Base-by-base conservation (phyloP, 1,284 basidiomycete species). In the Rhizoctonia solani region DNA sequence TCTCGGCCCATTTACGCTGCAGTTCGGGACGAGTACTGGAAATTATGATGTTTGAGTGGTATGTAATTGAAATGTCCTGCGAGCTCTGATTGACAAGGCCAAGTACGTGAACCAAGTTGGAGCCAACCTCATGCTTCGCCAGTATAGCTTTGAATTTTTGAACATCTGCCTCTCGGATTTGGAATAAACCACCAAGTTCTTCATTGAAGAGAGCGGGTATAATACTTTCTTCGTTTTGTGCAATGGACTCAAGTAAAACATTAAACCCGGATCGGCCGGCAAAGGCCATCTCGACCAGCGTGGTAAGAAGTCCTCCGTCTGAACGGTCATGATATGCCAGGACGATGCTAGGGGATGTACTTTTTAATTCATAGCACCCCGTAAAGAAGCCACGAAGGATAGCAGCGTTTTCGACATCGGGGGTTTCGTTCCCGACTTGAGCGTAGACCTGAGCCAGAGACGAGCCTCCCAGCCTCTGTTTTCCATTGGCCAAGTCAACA, bases 291-390 rank as follows among this genome's bases (percentile, higher is more conserved):
- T 99, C 97, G n/a, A 83, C 88, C 32, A 98, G 76, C 3, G 95
- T 91, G 0, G 92, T 89, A 76, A 99, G 90, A 37, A 99, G 80
- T 50, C 96, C 97, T 66, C 97, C 97, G 74, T 99, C 97, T 0
- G 96, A 98, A 21, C 96, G 88, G 78, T 99, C 97, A 77, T 99
- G 97, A 77, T 99, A 99, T 0, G 97, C 95, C 42, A 98, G 81
- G 0, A 99, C 87, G 25, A 92, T 76, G 0, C 80, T 85, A 4
- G 86, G 83, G 54, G 85, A 78, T 3, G 79, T 79, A 67, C 78
- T 75, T 74, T 89, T 89, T 54, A 94, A 81, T 4, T 79, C 78
- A 75, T 92, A 87, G 71, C 88, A 89, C 5, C 86, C 92, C 54
- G 80, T 76, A 77, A 97, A 88, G 83, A 98, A 98, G 1, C 89